A percentile compares a stretch with the other conserved stretches of the same genome.
These are phyloP conservation scores for Letharia columbiana DNA, from an alignment of 495 filamentous ascomycete species.

Conservation along the genomic window DNA sequence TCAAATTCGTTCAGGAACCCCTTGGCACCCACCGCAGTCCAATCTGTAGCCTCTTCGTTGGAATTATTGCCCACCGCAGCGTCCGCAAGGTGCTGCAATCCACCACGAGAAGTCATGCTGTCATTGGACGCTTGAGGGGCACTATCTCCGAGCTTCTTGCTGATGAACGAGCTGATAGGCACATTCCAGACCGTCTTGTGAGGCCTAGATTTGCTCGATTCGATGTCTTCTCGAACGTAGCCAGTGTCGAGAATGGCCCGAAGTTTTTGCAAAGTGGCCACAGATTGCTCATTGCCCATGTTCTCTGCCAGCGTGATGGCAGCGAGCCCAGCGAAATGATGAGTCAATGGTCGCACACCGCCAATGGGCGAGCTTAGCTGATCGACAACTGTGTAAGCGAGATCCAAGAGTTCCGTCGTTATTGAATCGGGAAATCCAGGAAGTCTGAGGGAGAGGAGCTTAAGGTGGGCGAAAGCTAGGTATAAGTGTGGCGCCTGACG, in stretches of 20 bases:
- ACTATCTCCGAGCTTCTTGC: not conserved
- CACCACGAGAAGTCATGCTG: not conserved
- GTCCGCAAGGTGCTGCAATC: constrained; percentile 19
- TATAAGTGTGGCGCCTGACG: not conserved
- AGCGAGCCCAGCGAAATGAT: constrained; percentile 1
- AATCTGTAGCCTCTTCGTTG: not conserved
- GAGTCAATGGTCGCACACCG: not conserved
- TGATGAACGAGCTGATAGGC: constrained; percentile 12
- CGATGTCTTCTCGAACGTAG: not conserved
- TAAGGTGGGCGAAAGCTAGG: not conserved
- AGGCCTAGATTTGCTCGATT: not conserved
- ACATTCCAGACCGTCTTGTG: constrained; percentile 5
- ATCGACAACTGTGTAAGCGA: not conserved
- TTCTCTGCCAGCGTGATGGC: not conserved
- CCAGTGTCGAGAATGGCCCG: not conserved
- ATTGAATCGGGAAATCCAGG: not conserved
- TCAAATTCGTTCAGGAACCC: not conserved
- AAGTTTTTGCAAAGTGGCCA: not conserved
- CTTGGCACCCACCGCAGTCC: not conserved
- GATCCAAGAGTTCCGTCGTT: not conserved
- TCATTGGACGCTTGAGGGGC: not conserved
- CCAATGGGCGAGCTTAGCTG: not conserved
- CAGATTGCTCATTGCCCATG: not conserved
- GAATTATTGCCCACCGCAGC: not conserved
- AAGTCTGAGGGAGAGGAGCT: not conserved